Base-by-base conservation (phyloP, 2,329 filamentous ascomycete species). In the Hypoxylon sp. region DNA sequence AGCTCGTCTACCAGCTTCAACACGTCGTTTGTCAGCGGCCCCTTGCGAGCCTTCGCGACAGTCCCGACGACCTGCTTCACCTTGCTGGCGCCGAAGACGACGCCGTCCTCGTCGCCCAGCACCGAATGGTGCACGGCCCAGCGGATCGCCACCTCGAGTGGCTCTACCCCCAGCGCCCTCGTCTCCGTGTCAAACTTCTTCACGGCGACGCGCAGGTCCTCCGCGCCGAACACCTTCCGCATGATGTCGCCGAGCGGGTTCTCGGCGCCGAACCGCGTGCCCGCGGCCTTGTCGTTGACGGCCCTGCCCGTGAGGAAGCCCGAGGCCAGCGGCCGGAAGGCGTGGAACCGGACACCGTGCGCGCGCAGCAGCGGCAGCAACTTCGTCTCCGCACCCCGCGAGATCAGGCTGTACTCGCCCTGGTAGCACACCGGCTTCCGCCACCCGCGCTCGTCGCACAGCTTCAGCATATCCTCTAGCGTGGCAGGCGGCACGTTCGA, bases 391-490 rank as follows among this genome's bases (percentile, higher is more conserved):
- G 72, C 70, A 5, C 71, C 72, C 5, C 79, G 78, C 6, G 73
- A 73, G 6, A 79, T 62, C 4, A 78, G 59, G 56, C 73, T 79
- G 63, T 80, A 81, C 11, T 74, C 72, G 28, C 78, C 79, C 47
- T 81, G 79, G 51, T 80, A 81, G 56, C 74, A 76, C 5, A 63
- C 71, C 0, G 78, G 79, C 51, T 79, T 78, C n/a, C 69, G 60
- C 68, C 74, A 78, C 34, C 68, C 70, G 2, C 77, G 71, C 43
- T 71, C 46, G 19, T 78, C 76, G 64, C 74, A 77, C 15, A 78
- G 64, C 4, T 68, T 64, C 26, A 79, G 60, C 24, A 74, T 75
- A 17, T 74, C 59, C 51, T 74, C 62, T 1, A 80, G 69, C 17
- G 73, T 68, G 3, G 69, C 59, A 0, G 73, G 68, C 0, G 73